Evolutionary conservation across 2,329 filamentous ascomycete species (phyloP), one percentile per base, ranked within the genome.

Genomic region (Paramyrothecium sp.): DNA sequence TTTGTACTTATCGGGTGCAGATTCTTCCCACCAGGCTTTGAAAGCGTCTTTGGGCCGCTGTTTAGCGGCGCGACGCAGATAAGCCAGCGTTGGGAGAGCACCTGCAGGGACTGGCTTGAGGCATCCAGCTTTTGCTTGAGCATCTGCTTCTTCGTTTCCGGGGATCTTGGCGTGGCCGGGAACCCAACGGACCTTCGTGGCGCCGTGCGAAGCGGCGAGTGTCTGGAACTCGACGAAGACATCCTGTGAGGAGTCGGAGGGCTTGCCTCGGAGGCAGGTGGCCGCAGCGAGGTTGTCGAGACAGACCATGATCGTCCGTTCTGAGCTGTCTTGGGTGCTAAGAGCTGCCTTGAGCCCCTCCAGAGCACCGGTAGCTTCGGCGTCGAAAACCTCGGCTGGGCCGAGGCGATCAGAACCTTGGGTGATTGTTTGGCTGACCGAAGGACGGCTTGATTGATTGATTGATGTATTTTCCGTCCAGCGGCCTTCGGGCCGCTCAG

Each of bases 211-310:
- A 50, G n/a, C 51, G 20, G 30, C 53, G 7, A 58, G 30, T 48
- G 52, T 52, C 30, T 58, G 63, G 56, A 38, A 38, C 16, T 38
- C 33, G 33, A 38, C 16, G 50, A 64, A 61, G 46, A 56, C 54
- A n/a, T 54, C 53, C 56, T 63, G 47, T 23, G 57, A 62, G 26
- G 58, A 61, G 54, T 62, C 61, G 7, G 52, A 57, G 19, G 56
- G 54, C 20, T 26, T 57, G 56, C 58, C 61, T n/a, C 50, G 53
- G 13, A 63, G 56, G 54, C 55, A 60, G 23, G 13, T 51, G 22
- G 57, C 53, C 20, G 56, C 60, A 17, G 56, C 56, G 13, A 58
- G 48, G 55, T 61, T 63, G 19, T 63, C 61, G 46, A 63, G 60
- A 30, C 54, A 62, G 17, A 63, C 56, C 1, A 53, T 26, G 11